phyloP scores from a whole-genome alignment of 768 basidiomycete genomes.

The Hericium coralloides region DNA sequence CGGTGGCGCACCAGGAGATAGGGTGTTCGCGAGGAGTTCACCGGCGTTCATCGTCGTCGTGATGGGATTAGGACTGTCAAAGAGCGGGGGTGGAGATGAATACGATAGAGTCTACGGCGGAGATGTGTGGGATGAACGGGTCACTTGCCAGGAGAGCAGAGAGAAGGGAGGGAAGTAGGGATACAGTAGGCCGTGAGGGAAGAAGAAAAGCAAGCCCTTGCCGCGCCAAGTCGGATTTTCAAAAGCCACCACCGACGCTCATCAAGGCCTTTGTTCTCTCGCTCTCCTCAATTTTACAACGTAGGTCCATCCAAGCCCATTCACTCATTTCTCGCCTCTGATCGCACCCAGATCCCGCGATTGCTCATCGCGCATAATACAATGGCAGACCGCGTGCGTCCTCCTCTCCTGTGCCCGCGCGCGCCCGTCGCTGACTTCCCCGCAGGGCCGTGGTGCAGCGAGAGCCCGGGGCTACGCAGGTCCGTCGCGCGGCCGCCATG shows the following conservation, averaged over 20 bases:
- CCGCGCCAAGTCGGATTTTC: conserved; percentile 23
- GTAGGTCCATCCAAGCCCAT: not conserved
- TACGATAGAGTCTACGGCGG: not conserved
- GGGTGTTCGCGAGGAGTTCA: conserved; percentile 85
- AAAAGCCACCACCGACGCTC: conserved; percentile 11
- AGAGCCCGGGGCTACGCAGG: conserved; percentile 38
- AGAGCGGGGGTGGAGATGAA: not conserved
- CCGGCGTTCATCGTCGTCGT: conserved; percentile 73
- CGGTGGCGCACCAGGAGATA: conserved; percentile 69
- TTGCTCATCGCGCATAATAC: conserved; percentile 2
- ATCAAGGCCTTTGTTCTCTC: not conserved
- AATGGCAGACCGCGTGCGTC: conserved; percentile 58
- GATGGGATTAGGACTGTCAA: not conserved
- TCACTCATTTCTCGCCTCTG: not conserved
- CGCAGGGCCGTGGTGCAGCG: conserved; percentile 51
- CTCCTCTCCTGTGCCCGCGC: not conserved
- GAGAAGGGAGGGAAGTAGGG: not conserved
- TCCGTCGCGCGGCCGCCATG: conserved; percentile 37
- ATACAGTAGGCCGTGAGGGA: not conserved
- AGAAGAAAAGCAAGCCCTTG: not conserved
- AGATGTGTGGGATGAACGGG: not conserved
- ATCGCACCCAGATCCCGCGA: not conserved
- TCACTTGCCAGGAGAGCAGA: not conserved
- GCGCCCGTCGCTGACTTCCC: conserved; percentile 18
- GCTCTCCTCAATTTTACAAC: not conserved